Base-by-base conservation (phyloP, 2,329 filamentous ascomycete species). In the Ophidiomyces ophidiicola region DNA sequence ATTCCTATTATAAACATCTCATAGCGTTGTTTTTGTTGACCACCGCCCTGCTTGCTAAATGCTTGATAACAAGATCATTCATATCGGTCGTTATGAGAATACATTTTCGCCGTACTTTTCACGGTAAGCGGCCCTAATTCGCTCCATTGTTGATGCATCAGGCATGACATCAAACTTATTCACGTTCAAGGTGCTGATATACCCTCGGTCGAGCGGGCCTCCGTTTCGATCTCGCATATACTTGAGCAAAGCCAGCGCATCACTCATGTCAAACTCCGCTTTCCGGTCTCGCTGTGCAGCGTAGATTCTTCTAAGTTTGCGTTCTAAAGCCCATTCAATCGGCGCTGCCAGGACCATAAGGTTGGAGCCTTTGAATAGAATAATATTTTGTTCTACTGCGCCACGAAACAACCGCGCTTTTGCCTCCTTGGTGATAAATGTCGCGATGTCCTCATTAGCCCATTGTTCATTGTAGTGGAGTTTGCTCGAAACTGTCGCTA, bases 281-380 rank as follows among this genome's bases (percentile, higher is more conserved):
- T 44, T 44, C 3, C 21, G 37, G 14, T 42, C 39, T 14, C 24
- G 21, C 1, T 29, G 38, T 6, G 26, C 34, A 1, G 32, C 34
- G 8, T 20, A 34, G 25, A 44, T 31, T 3, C 36, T 29, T 32
- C 44, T 10, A 15, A 46, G 39, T 20, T 43, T 44, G 14, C 33
- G 20, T 19, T 44, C 39, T 8, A 44, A 19, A 3, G 37, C 32
- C 44, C 42, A 44, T 28, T 46, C 44, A 21, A 44, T 21, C 15
- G 42, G 39, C 12, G 42, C 39, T 4, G 35, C 44, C 17, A 42
- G 29, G 4, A 44, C 32, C 12, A 15, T 25, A 17, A 44, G 19
- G 21, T 40, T 21, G 7, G 17, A 11, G 12, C 44, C 39, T 11
- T 26, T 18, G 32, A 30, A 46, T 7, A 43, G 42, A 14, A 44